Evolutionary conservation across 2,329 filamentous ascomycete genomes (phyloP).

Genomic region (Remersonia thermophila): DNA sequence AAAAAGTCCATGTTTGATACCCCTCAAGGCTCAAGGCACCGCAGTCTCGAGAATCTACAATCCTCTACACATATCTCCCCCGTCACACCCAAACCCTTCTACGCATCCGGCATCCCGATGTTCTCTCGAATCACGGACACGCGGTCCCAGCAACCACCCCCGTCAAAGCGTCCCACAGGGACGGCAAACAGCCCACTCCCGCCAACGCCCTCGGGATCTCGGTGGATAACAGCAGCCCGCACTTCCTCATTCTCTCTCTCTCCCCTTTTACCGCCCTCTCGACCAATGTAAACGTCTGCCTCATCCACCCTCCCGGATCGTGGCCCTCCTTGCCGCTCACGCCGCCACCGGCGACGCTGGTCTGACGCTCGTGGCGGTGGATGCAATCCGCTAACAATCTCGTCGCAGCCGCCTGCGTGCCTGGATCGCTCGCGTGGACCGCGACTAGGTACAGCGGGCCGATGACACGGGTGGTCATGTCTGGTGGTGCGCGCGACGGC

Average conservation of each 20-base stretch:
- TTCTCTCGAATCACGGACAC: too few species aligned
- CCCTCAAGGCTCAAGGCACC: too few species aligned
- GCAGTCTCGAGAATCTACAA: too few species aligned
- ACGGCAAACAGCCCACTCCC: conserved; percentile 8
- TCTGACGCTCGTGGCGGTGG: neutral
- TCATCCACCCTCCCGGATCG: neutral
- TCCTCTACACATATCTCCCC: too few species aligned
- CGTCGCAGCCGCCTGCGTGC: conserved; percentile 4
- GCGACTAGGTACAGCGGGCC: conserved; percentile 13
- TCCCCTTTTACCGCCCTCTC: too few species aligned
- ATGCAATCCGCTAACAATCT: conserved; percentile 5
- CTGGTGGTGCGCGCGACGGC: neutral
- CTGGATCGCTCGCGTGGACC: conserved; percentile 1
- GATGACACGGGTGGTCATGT: conserved; percentile 4
- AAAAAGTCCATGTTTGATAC: too few species aligned
- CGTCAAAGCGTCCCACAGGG: conserved; percentile 5
- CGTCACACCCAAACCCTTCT: too few species aligned
- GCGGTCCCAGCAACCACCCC: too few species aligned
- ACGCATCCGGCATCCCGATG: too few species aligned
- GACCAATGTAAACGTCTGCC: too few species aligned
- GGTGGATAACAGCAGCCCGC: neutral
- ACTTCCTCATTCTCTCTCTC: neutral
- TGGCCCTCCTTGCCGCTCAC: neutral
- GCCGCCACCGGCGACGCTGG: neutral
- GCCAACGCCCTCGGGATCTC: conserved; percentile 8